Percentiles rank a stretch among this genome's conserved stretches.
phyloP scores from a whole-genome alignment of 495 filamentous ascomycete species.

The Penicillium taxi region DNA sequence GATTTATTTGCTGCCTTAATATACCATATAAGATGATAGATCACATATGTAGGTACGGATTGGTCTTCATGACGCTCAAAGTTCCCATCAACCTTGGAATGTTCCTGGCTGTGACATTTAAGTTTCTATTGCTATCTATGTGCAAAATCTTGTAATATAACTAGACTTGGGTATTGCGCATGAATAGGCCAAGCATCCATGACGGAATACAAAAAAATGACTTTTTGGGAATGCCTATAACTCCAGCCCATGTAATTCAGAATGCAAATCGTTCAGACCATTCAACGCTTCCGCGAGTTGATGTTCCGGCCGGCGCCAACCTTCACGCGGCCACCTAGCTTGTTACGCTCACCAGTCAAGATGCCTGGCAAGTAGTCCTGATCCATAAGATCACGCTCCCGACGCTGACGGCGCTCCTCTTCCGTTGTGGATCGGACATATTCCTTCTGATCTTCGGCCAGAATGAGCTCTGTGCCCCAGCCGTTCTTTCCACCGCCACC shows the following conservation, averaged over 20 bases:
- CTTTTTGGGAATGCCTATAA: slow-evolving; percentile 24
- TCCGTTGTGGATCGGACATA: slow-evolving; percentile 57
- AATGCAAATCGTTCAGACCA: slow-evolving; percentile 15
- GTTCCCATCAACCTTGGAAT: too few relatives aligned
- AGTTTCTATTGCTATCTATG: slow-evolving; percentile 15
- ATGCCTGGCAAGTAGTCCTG: slow-evolving; percentile 86
- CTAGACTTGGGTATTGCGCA: slow-evolving; percentile 6
- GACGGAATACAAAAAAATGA: slow-evolving; percentile 12
- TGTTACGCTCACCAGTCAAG: slow-evolving; percentile 65
- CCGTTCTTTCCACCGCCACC: slow-evolving; percentile 76
- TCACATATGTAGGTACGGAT: too few relatives aligned
- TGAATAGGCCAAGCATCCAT: slow-evolving; percentile 10
- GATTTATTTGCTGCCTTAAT: too few relatives aligned
- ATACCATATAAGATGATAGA: too few relatives aligned
- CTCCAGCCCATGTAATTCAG: slow-evolving; percentile 26
- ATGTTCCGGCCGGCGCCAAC: slow-evolving; percentile 82
- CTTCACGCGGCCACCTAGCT: slow-evolving; percentile 55
- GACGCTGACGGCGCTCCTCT: slow-evolving; percentile 51
- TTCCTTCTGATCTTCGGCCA: slow-evolving; percentile 96
- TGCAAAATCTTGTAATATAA: slow-evolving; percentile 6
- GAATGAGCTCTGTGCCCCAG: slow-evolving; percentile 74
- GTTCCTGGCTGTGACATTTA: too few relatives aligned
- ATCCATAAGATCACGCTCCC: slow-evolving; percentile 81
- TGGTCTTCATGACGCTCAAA: too few relatives aligned
- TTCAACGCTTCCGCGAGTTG: slow-evolving; percentile 67